phyloP scores from a whole-genome alignment of 2,329 filamentous ascomycete species.

The Microdochium bolleyi region DNA sequence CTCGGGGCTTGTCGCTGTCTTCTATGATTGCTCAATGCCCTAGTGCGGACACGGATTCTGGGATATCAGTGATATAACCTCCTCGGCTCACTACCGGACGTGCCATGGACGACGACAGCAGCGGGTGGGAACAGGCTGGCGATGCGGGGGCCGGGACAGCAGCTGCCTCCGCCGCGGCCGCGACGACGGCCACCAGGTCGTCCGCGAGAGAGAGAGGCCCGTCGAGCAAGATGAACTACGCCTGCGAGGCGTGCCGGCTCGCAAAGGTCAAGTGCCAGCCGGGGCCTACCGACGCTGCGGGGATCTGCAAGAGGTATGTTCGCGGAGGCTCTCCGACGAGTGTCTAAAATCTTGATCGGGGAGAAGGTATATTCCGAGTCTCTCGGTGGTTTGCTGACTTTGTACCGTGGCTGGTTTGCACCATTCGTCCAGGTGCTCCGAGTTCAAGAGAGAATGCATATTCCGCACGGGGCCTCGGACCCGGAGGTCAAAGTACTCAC shows the following conservation, averaged over 20 bases:
- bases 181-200: background rate
- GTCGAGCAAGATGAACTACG: constrained; percentile 29
- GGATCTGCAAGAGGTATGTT: constrained; percentile 41
- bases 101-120: too few relatives aligned
- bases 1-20: too few relatives aligned
- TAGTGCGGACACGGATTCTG: too few relatives aligned
- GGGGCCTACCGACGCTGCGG: constrained; percentile 32
- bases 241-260: constrained; percentile 45
- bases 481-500: constrained; percentile 34
- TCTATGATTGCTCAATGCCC: too few relatives aligned
- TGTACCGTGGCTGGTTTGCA: too few relatives aligned
- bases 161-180: background rate
- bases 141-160: too few relatives aligned
- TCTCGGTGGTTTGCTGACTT: too few relatives aligned
- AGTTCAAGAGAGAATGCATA: constrained; percentile 45
- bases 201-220: background rate
- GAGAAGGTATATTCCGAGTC: too few relatives aligned
- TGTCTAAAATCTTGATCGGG: too few relatives aligned
- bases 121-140: too few relatives aligned
- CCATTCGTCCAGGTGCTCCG: constrained; percentile 35
- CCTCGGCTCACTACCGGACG: too few relatives aligned
- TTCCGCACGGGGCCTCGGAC: constrained; percentile 41
- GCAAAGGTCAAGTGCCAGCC: constrained; percentile 46
- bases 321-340: background rate
- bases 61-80: too few relatives aligned